phyloP scores from a whole-genome alignment of 225 moss, liverwort and hornwort species.

The Neckera pumila region DNA sequence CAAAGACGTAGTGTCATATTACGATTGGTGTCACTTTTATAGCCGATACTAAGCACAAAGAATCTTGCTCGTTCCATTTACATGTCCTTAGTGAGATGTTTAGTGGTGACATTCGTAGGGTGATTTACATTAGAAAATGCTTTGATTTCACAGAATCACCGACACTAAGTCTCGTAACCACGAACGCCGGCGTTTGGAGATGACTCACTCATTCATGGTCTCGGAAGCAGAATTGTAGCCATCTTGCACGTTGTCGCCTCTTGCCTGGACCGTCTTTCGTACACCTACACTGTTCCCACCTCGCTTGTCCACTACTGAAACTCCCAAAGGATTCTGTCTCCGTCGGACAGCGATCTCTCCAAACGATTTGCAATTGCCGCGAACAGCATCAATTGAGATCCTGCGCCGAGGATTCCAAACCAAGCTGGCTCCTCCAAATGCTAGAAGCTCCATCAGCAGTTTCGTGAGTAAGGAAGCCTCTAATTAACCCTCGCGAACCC shows the following conservation, averaged over 20 bases:
- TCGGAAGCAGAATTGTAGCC: not conserved
- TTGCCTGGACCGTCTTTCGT: not conserved
- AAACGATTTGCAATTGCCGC: not conserved
- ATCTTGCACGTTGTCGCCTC: not conserved
- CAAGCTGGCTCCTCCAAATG: not conserved
- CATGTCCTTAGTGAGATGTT: not conserved
- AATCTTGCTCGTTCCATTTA: not conserved
- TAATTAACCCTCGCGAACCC: not conserved
- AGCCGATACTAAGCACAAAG: not conserved
- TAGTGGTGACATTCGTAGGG: not conserved
- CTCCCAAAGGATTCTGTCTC: not conserved
- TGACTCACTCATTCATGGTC: not conserved
- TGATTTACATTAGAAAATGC: not conserved
- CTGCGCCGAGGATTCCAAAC: conserved; percentile 3
- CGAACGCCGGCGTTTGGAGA: not conserved
- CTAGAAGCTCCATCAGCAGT: conserved; percentile 11
- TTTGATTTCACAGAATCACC: not conserved
- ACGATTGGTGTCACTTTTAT: not conserved
- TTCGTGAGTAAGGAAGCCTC: not conserved
- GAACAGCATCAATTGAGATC: not conserved
- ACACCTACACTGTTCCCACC: not conserved
- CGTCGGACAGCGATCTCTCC: not conserved
- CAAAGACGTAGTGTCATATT: not conserved
- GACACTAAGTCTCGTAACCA: not conserved
- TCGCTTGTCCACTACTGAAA: not conserved